Evolutionary conservation across 1,284 basidiomycete genomes (phyloP), one percentile per base, ranked within the genome.

Genomic region (Porogramme epimiltina): DNA sequence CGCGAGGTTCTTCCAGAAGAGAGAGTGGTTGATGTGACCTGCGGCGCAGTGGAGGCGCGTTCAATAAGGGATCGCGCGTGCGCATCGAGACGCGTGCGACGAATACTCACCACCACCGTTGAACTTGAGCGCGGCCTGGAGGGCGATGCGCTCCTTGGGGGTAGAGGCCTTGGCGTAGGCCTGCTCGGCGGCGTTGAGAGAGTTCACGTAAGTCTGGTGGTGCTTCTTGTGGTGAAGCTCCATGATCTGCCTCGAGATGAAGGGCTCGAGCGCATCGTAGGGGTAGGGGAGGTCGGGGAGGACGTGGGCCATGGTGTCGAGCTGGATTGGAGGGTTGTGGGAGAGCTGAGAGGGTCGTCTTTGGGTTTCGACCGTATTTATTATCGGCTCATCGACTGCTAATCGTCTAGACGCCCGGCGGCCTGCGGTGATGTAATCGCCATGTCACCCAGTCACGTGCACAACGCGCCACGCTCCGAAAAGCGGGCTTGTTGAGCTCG

Each of bases 1-100:
- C 3, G 82, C 89, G 61, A 98, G 84, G 77, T 97, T 98, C 75
- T 89, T 94, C 97, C 96, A 99, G 82, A 99, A 99, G 49, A 99
- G 82, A 39, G 94, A 87, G 71, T 94, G 93, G 73, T 94, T 94
- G 69, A 93, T 91, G 66, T 93, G 90, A 6, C 90, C 89, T 90
- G 56, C 49, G 40, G 26, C 42, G 28, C 47, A 26, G 24, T 25
- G 28, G 26, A 33, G 55, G 51, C 58, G 53, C 49, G 40, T 37
- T 37, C 34, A n/a, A 6, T 31, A 13, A 31, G n/a, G n/a, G 28
- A 37, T 37, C 34, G 34, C 16, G 34, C 34, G 34, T 37, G 34
- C 34, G 13, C 9, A n/a, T 5, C 5, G 34, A n/a, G 16, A 18
- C 5, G 34, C 9, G 5, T 6, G 34, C 8, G n/a, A 6, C 8